phyloP scores from a whole-genome alignment of 306 rosid genomes.

The Sicyos edulis region DNA sequence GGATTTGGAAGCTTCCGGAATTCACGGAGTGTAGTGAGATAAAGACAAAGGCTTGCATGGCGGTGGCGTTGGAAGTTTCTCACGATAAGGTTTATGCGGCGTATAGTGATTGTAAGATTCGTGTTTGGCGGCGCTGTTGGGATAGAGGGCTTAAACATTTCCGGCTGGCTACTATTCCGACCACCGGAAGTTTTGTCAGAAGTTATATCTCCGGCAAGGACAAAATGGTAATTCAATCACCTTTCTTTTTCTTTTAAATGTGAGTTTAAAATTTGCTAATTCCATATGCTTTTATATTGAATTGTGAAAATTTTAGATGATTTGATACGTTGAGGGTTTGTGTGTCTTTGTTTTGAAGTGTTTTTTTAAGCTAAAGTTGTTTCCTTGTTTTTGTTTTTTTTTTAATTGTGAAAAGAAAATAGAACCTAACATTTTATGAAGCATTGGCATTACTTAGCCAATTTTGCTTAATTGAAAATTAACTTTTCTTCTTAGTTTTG shows the following conservation, averaged over 20 bases:
- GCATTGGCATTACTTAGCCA: too few species aligned
- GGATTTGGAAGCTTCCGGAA: conserved; percentile 88
- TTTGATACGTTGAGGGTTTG: too few species aligned
- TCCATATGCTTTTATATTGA: too few species aligned
- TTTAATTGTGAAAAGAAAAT: too few species aligned
- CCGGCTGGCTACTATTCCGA: conserved; percentile 63
- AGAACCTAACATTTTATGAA: too few species aligned
- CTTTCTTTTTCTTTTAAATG: not conserved
- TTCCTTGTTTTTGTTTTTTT: too few species aligned
- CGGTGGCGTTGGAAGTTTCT: conserved; percentile 59
- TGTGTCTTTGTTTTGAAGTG: too few species aligned
- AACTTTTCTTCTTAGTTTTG: too few species aligned
- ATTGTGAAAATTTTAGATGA: too few species aligned
- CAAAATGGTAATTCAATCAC: conserved; percentile 51
- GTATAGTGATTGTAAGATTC: conserved; percentile 71
- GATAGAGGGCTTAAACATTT: conserved; percentile 67
- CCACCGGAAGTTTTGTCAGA: conserved; percentile 55
- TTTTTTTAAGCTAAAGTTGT: too few species aligned
- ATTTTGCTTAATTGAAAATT: too few species aligned
- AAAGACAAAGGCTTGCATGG: conserved; percentile 61
- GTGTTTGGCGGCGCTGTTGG: conserved; percentile 69
- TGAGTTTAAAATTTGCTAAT: too few species aligned
- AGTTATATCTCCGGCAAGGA: conserved; percentile 72
- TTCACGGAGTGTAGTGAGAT: conserved; percentile 77
- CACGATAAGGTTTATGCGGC: conserved; percentile 84